Percentiles rank a stretch among this genome's conserved stretches.
Conservation (phyloP, 2,329 filamentous ascomycete genomes). For the Exophiala oligosperma region DNA sequence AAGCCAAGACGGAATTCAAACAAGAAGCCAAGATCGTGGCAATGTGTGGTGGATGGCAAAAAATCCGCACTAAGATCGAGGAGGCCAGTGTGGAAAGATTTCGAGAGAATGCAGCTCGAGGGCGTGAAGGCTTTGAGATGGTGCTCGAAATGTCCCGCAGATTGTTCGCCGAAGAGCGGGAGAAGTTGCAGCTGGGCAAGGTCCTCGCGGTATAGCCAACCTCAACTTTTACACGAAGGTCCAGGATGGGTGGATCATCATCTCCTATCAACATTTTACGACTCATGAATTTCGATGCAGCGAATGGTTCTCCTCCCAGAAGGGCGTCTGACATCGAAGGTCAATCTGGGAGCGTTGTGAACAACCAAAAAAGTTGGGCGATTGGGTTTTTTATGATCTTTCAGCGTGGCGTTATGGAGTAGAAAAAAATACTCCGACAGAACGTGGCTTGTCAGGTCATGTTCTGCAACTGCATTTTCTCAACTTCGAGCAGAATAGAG, state of each 20-base stretch:
- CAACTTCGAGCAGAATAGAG: neutral
- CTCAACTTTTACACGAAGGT: neutral
- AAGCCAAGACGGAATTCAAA: slow-evolving; percentile 71
- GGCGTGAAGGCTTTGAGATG: slow-evolving; percentile 90
- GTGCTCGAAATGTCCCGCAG: slow-evolving; percentile 90
- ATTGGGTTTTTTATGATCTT: no score
- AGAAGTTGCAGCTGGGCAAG: slow-evolving; percentile 46
- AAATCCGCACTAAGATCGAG: slow-evolving; percentile 94
- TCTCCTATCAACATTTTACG: slow-evolving; percentile 1
- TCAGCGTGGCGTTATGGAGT: no score
- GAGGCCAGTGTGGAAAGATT: slow-evolving; percentile 87
- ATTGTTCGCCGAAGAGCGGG: slow-evolving; percentile 87
- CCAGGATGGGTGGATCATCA: neutral
- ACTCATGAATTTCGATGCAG: slow-evolving; percentile 13
- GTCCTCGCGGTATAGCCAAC: slow-evolving; percentile 16
- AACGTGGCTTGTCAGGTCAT: no score
- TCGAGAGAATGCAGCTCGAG: slow-evolving; percentile 85
- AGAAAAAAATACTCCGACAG: no score
- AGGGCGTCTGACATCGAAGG: no score
- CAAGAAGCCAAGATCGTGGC: slow-evolving; percentile 94
- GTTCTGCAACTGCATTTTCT: no score
- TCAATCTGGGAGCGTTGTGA: no score
- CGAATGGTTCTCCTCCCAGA: neutral
- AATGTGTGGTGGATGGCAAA: slow-evolving; percentile 93
- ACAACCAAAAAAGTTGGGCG: no score